A percentile compares a stretch with the other conserved stretches of the same genome.
These are phyloP conservation scores for Salicornia ramosissima DNA, from an alignment of 148 eudicot species.

Conservation along the genomic window DNA sequence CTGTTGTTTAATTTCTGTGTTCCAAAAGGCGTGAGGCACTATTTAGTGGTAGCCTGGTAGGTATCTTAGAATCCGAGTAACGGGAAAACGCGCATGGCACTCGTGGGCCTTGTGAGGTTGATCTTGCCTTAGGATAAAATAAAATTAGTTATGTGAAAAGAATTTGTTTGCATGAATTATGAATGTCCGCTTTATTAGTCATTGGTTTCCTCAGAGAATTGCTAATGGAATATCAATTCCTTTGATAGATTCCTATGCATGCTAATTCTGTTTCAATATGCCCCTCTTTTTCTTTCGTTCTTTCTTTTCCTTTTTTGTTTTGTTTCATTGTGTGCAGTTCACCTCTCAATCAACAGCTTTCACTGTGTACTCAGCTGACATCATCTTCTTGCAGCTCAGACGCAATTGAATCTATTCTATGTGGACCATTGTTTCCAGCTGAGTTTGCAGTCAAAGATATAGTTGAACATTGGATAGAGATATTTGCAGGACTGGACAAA, in stretches of 20 bases:
- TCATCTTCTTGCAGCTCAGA: slow-evolving; percentile 68
- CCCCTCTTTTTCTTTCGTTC: background rate
- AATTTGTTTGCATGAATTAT: too few relatives aligned
- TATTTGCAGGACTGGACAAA: slow-evolving; percentile 74
- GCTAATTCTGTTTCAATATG: background rate
- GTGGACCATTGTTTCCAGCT: slow-evolving; percentile 61
- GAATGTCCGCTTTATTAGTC: background rate
- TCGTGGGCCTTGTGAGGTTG: too few relatives aligned
- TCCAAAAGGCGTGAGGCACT: background rate
- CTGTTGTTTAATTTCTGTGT: background rate
- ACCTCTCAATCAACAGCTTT: background rate
- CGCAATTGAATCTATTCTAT: slow-evolving; percentile 61
- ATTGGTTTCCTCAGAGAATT: too few relatives aligned
- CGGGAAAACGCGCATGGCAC: background rate
- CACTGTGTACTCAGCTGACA: slow-evolving; percentile 16
- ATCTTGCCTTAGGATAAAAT: too few relatives aligned
- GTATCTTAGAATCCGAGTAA: background rate
- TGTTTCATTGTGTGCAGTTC: background rate
- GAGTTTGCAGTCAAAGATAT: slow-evolving; percentile 64
- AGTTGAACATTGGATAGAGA: slow-evolving; percentile 60
- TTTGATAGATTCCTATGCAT: background rate
- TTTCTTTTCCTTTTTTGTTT: background rate
- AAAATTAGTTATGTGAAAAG: background rate
- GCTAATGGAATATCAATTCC: background rate
- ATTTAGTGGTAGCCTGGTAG: too few relatives aligned